Percentiles rank a stretch among this genome's conserved stretches.
These are phyloP conservation scores for Tinospora cordifolia DNA, from an alignment of 164 flowering plant species.

Conservation along the genomic window DNA sequence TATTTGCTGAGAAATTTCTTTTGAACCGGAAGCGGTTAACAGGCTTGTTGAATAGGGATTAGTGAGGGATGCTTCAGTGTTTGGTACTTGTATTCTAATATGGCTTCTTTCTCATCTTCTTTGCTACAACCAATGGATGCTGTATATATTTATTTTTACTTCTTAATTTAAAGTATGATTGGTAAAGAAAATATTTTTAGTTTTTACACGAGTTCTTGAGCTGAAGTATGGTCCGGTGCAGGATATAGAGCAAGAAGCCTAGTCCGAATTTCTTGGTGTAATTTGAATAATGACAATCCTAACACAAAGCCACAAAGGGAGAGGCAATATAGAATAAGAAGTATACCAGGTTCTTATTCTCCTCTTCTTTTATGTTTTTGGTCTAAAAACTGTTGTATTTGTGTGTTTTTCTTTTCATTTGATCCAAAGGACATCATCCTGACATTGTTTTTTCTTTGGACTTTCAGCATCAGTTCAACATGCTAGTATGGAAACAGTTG, in stretches of 20 bases:
- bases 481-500: too few relatives aligned
- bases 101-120: background rate
- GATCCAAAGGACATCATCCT: background rate
- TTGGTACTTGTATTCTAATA: background rate
- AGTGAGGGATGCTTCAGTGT: background rate
- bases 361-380: background rate
- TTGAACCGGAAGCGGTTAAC: too few relatives aligned
- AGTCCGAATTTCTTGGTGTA: constrained; percentile 13
- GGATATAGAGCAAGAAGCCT: constrained; percentile 19
- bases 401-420: constrained; percentile 4
- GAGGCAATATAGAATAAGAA: constrained; percentile 19
- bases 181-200: background rate
- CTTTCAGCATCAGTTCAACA: constrained; percentile 64
- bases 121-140: background rate
- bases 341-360: constrained; percentile 45
- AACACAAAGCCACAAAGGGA: constrained; percentile 12
- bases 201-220: background rate
- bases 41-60: background rate
- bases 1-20: too few relatives aligned
- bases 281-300: background rate
- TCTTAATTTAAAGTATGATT: too few relatives aligned
- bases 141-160: background rate
- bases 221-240: constrained; percentile 16
- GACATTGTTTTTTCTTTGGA: too few relatives aligned
- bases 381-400: background rate